These are phyloP conservation scores for Beta corolliflora DNA, from an alignment of 179 eudicot genomes.

Conservation along the genomic window DNA sequence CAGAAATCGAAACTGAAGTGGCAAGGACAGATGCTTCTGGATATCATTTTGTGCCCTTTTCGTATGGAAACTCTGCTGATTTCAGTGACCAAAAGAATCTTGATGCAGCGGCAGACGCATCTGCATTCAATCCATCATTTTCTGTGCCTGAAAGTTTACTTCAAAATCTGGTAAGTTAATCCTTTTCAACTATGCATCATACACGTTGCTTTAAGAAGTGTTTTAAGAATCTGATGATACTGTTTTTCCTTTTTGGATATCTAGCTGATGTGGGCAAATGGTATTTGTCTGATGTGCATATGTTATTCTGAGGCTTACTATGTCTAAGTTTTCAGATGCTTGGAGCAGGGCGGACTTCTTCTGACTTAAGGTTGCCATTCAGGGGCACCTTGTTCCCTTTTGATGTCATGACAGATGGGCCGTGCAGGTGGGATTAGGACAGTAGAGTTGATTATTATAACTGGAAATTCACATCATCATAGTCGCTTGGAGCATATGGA, in stretches of 20 bases:
- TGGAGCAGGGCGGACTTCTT: constrained; percentile 87
- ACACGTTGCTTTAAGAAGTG: constrained; percentile 12
- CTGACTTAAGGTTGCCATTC: constrained; percentile 84
- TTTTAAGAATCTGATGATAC: constrained; percentile 8
- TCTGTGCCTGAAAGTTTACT: constrained; percentile 69
- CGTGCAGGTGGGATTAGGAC: constrained; percentile 97
- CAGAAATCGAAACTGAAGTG: constrained; percentile 46
- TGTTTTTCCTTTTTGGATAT: constrained; percentile 35
- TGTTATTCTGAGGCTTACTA: constrained; percentile 79
- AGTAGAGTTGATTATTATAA: constrained; percentile 46
- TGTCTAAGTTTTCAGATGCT: constrained; percentile 98
- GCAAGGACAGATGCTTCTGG: constrained; percentile 45
- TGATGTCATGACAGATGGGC: constrained; percentile 82
- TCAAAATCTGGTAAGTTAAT: constrained; percentile 70
- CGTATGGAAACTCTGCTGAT: constrained; percentile 62
- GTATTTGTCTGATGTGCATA: constrained; percentile 51
- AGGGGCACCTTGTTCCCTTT: constrained; percentile 88
- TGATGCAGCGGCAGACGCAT: constrained; percentile 38
- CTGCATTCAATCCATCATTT: constrained; percentile 65
- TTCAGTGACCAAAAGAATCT: constrained; percentile 48
- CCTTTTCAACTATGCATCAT: constrained; percentile 11
- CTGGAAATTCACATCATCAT: constrained; percentile 49
- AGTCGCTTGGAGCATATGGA: constrained; percentile 53
- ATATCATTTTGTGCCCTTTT: constrained; percentile 67
- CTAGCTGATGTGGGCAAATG: constrained; percentile 55